Evolutionary conservation across 148 eudicot species (phyloP).

Genomic region (Rhododendron vialii): DNA sequence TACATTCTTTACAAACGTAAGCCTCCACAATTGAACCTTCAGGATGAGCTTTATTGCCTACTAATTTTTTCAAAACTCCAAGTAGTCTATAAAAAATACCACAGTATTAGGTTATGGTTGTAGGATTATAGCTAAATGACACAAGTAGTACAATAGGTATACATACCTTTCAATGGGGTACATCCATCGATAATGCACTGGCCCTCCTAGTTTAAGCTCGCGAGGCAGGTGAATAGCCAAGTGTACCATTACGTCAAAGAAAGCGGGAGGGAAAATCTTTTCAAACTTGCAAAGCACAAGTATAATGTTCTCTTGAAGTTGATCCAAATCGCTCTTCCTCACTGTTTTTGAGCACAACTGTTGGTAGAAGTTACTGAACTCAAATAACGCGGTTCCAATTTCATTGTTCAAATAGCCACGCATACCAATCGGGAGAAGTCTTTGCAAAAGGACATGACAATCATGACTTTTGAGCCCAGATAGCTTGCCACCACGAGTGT

Average conservation of each 20-base stretch:
- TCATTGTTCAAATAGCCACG: neutral
- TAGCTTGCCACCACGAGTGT: neutral
- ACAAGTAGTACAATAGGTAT: too few relatives aligned
- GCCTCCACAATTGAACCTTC: too few relatives aligned
- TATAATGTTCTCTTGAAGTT: neutral
- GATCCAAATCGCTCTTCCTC: neutral
- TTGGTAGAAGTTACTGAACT: neutral
- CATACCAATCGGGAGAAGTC: neutral
- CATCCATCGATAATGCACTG: conserved; percentile 6
- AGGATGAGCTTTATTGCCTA: too few relatives aligned
- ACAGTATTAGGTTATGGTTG: too few relatives aligned
- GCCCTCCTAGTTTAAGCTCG: conserved; percentile 3
- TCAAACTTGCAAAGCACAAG: neutral
- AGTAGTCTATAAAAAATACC: too few relatives aligned
- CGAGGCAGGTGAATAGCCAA: conserved; percentile 6
- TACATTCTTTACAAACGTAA: too few relatives aligned
- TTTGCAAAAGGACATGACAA: neutral
- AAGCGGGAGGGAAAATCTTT: neutral
- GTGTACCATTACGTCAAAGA: conserved; percentile 17
- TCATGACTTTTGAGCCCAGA: neutral
- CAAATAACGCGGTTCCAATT: neutral
- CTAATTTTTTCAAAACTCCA: too few relatives aligned
- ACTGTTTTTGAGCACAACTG: neutral
- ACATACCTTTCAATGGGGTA: conserved; percentile 3
- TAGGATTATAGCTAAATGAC: too few relatives aligned